These are phyloP conservation scores for Ustilago tritici DNA, from an alignment of 1,284 basidiomycete species.

Conservation along the genomic window DNA sequence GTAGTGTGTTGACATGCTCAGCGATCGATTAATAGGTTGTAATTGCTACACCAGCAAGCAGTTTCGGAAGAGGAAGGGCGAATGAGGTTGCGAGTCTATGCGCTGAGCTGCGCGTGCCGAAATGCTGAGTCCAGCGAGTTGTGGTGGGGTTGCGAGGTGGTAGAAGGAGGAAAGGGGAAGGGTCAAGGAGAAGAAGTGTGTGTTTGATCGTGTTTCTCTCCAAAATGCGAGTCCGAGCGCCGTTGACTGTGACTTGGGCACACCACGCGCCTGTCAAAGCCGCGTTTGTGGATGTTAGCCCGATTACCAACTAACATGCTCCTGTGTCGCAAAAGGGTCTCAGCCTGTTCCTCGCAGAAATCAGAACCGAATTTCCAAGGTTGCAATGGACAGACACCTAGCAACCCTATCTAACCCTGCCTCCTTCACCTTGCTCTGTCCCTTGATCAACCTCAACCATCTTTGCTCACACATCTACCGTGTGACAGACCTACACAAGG, in stretches of 20 bases:
- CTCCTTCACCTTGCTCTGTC: neutral
- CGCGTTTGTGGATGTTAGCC: too few relatives aligned
- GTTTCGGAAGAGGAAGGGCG: neutral
- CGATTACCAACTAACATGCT: too few relatives aligned
- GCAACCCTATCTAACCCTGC: neutral
- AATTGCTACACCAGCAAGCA: neutral
- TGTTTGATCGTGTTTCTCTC: conserved; percentile 13
- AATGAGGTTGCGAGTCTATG: neutral
- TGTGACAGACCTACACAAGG: conserved; percentile 1
- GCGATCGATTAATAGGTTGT: neutral
- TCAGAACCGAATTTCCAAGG: conserved; percentile 14
- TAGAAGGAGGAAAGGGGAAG: neutral
- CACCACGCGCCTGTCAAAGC: conserved; percentile 7
- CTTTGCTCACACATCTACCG: neutral
- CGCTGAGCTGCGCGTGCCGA: too few relatives aligned
- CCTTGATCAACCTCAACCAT: neutral
- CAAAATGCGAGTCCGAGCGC: conserved; percentile 16
- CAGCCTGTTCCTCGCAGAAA: neutral
- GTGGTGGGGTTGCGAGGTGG: too few relatives aligned
- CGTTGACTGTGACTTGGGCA: neutral
- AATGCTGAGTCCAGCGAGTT: too few relatives aligned
- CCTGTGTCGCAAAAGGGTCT: neutral
- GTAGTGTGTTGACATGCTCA: conserved; percentile 50
- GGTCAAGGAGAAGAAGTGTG: neutral
- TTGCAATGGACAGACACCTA: conserved; percentile 1